Base-by-base conservation (phyloP, 1,139 yeast genomes). In the Petasospora rhodanensis region DNA sequence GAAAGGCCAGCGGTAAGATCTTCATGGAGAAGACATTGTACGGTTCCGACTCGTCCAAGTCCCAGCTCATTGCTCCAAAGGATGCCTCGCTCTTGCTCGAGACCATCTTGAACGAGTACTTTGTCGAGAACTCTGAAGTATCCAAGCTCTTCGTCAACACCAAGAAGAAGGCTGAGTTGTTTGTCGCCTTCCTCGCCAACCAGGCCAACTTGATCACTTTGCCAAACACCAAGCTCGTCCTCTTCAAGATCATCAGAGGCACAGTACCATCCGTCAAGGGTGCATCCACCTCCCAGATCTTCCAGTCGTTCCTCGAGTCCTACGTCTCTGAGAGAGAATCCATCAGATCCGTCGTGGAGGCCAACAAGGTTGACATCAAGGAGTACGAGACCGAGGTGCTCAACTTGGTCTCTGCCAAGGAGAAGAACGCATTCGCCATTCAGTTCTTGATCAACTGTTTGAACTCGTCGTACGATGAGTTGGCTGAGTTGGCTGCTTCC, bases 1-100 rank as follows among this genome's bases (percentile, higher is more conserved):
- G 68, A 51, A 61, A 65, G n/a, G 58, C 58, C 38, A 56, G 66
- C 2, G 62, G 63, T 32, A 60, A 60, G 15, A 61, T 69, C 33
- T 58, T 68, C 35, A 47, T 69, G 34, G 55, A 59, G 6, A 56
- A 60, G 38, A 54, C 61, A 22, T 54, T 76, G 10, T 76, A 70
- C 45, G 82, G 79, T 10, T 52, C 59, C 1, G 66, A 55, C 18
- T 70, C 58, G 33, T 62, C 56, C 41, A 59, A 49, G 43, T 68
- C 66, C 30, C 74, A 81, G 16, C 67, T 80, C 49, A 64, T 86
- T 22, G 64, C 81, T 22, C 81, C 87, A 30, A 72, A 74, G 34
- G 94, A 85, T 52, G 76, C 78, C 5, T 59, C 64, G 24, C 46
- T 50, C 9, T 60, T 87, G 52, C 45, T 76, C 17, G 57, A 61